Evolutionary conservation across 2,329 filamentous ascomycete species (phyloP), one percentile per base, ranked within the genome.

Genomic region (Exophiala sp.): DNA sequence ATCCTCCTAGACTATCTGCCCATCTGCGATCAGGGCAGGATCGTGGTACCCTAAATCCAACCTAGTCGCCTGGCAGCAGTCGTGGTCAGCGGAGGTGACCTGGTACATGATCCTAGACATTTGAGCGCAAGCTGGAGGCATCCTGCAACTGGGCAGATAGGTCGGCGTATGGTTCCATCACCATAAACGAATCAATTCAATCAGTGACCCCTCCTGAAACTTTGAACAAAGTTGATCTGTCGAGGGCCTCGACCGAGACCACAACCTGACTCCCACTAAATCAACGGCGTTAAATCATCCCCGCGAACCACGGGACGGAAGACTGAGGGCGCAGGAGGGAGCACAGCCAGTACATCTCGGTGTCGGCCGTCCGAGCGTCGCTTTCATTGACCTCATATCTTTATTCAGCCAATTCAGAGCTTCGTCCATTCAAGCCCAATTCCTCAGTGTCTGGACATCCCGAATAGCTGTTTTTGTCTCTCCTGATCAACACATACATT

Each of bases 331-430:
- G 9, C 16, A 13, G 22, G 8, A 19, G 16, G 9, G 37, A 6
- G 34, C 42, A 46, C 35, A 37, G 29, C 11, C 34, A 23, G 42
- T 53, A 46, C 42, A 46, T 30, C 30, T 53, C 50, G 50, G 50
- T 41, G 21, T 49, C 10, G 22, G 21, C 21, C 19, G 11, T 37
- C 50, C 50, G 46, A 42, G 37, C 35, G n/a, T 14, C 21, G 22
- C 42, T 49, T 43, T 16, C 11, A 39, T 21, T 37, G 21, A 21
- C 30, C 6, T 13, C 8, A 34, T 34, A 34, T 8, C 30, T 34
- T 34, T 13, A 34, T 34, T n/a, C 10, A 5, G 30, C 30, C 13
- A 5, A n/a, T 34, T 34, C 30, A 34, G 10, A 13, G 30, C n/a
- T n/a, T n/a, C n/a, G n/a, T n/a, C n/a, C n/a, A n/a, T n/a, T n/a